These are phyloP conservation scores for Stephania cephalantha DNA, from an alignment of 164 flowering plant genomes.

Conservation along the genomic window DNA sequence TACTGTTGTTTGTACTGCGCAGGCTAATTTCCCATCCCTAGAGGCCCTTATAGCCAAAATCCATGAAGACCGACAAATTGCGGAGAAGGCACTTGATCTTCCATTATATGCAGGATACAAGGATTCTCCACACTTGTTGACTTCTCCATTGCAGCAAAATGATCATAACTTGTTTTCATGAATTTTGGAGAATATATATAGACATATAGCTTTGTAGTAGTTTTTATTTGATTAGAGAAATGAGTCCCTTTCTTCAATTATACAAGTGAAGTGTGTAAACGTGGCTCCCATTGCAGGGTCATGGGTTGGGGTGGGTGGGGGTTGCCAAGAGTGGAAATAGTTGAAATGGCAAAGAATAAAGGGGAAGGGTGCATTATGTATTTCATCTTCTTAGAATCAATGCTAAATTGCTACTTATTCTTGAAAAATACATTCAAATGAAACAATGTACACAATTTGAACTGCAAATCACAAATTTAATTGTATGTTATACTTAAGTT, in stretches of 20 bases:
- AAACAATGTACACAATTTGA: no score
- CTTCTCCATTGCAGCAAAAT: constrained; percentile 15
- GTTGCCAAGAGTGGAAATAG: background rate
- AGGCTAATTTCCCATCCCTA: constrained; percentile 76
- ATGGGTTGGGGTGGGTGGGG: background rate
- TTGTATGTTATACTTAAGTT: no score
- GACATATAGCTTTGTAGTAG: background rate
- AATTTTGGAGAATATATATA: background rate
- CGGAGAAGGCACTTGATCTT: constrained; percentile 83
- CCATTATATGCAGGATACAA: constrained; percentile 51
- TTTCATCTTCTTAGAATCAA: background rate
- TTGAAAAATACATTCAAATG: background rate
- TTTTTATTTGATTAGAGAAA: background rate
- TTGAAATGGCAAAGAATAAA: background rate
- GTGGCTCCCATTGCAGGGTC: background rate
- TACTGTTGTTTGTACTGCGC: constrained; percentile 14
- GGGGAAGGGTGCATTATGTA: background rate
- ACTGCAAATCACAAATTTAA: no score
- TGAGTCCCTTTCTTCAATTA: no score
- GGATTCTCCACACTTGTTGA: constrained; percentile 44
- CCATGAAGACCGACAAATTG: constrained; percentile 62
- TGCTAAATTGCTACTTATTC: background rate
- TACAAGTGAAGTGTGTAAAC: background rate
- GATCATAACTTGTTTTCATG: background rate
- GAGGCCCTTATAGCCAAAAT: constrained; percentile 68